Conservation (phyloP, 768 basidiomycete genomes). For the Paxillus involutus region DNA sequence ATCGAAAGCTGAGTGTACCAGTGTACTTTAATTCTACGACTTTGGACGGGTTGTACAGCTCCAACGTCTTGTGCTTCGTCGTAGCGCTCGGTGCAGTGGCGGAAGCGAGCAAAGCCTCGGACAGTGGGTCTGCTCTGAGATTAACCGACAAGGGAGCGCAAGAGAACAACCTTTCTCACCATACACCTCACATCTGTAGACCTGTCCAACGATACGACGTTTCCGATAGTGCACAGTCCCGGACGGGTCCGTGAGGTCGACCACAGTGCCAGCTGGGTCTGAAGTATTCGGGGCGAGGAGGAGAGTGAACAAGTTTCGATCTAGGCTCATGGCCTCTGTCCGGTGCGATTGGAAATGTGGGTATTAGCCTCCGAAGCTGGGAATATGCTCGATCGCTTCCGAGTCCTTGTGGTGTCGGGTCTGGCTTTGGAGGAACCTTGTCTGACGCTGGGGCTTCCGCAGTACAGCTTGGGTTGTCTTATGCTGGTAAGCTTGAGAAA, state of each 20-base stretch:
- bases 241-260: conserved; percentile 68
- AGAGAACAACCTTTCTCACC: conserved; percentile 40
- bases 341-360: neutral
- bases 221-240: conserved; percentile 74
- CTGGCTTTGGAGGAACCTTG: too few relatives aligned
- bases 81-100: conserved; percentile 63
- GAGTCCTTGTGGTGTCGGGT: too few relatives aligned
- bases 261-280: conserved; percentile 46
- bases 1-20: conserved; percentile 71
- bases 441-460: too few relatives aligned
- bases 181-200: conserved; percentile 67
- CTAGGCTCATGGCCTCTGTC: conserved; percentile 62
- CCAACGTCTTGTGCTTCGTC: conserved; percentile 72
- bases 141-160: neutral
- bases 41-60: conserved; percentile 71
- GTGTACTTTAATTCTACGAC: conserved; percentile 72
- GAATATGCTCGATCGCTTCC: too few relatives aligned
- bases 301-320: conserved; percentile 85
- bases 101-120: conserved; percentile 68
- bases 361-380: too few relatives aligned
- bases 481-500: too few relatives aligned
- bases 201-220: conserved; percentile 49
- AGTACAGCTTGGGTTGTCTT: too few relatives aligned
- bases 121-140: conserved; percentile 61
- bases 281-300: conserved; percentile 58